Evolutionary conservation across 306 rosid genomes (phyloP), one percentile per base, ranked within the genome.

Genomic region (Cercis canadensis): DNA sequence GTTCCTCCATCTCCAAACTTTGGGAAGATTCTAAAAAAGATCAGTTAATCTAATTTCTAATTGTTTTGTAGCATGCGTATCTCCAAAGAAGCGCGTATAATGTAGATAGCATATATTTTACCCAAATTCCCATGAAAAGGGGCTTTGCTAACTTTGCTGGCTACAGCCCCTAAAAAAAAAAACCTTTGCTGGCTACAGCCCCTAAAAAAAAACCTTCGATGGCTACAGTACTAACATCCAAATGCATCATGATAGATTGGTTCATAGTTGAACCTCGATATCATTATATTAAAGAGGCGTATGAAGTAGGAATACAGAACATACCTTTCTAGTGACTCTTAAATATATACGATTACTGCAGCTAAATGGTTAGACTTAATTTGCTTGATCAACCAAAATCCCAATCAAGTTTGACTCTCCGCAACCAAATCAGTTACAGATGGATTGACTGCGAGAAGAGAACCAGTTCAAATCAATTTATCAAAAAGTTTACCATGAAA

Each of bases 341-440:
- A n/a, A n/a, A n/a, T n/a, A n/a, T n/a, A n/a, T n/a, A n/a, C n/a
- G n/a, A n/a, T n/a, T n/a, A n/a, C n/a, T n/a, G n/a, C n/a, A n/a
- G 74, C 16, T 29, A 56, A 15, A 56, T 18, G n/a, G 10, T 11
- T 70, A 46, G 41, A 34, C 15, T 16, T 70, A n/a, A 21, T 21
- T 70, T 34, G 11, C 59, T 34, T 47, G 24, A 33, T 53, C 11
- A 60, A 47, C 24, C 50, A 34, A 58, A 43, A 8, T 37, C 57
- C 65, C 29, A 56, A 33, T 45, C 49, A 17, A 21, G 19, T 46
- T 58, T 7, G 8, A 44, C 9, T 33, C 15, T 37, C 2, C 15
- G 57, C 17, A 49, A 60, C 10, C 12, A 21, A 44, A 47, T 57
- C 57, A 33, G 15, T 17, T 17, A 6, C 17, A 4, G 12, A 57